Base-by-base conservation (phyloP, 1,284 basidiomycete species). In the Cryptococcus wingfieldii region DNA sequence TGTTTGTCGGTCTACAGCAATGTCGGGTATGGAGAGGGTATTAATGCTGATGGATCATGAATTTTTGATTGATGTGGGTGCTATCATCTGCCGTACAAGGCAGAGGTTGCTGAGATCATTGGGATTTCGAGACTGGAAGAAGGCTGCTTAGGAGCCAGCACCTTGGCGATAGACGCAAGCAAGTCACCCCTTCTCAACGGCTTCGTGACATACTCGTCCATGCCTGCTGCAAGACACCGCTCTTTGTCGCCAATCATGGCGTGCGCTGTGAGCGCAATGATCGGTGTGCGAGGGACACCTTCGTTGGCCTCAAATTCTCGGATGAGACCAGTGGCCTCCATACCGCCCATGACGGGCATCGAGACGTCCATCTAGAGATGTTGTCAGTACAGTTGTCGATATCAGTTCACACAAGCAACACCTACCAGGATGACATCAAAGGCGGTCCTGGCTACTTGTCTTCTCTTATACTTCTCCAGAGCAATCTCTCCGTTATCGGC, bases 241-340 rank as follows among this genome's bases (percentile, higher is more conserved):
- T 97, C 93, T 56, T 91, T 84, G 74, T 97, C 93, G 65, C 93
- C 93, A 69, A 96, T 91, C 93, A 96, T 93, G 83, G 76, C 69
- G 59, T 81, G 72, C 0, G 70, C 74, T 0, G 94, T 97, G 38
- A 99, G 80, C 0, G 95, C 95, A 65, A 98, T 92, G 67, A 98
- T 98, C 0, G 96, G 95, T 10, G 87, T 91, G 8, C 86, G 82
- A 27, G 84, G 78, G 41, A 91, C 80, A 23, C 83, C 82, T 59
- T 86, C 84, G 59, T 86, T 82, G 68, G 83, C 81, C 79, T 98
- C 96, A 74, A 87, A 92, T 50, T 79, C 74, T 46, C 82, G 77
- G 51, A 83, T 83, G 54, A 72, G 58, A 12, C 72, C 72, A 1
- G 80, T 81, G n/a, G 79, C 77, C 64, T 80, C 80, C 67, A 81